Evolutionary conservation across 2,329 filamentous ascomycete genomes (phyloP), one percentile per base, ranked within the genome.

Genomic region (Plenodomus tracheiphilus): DNA sequence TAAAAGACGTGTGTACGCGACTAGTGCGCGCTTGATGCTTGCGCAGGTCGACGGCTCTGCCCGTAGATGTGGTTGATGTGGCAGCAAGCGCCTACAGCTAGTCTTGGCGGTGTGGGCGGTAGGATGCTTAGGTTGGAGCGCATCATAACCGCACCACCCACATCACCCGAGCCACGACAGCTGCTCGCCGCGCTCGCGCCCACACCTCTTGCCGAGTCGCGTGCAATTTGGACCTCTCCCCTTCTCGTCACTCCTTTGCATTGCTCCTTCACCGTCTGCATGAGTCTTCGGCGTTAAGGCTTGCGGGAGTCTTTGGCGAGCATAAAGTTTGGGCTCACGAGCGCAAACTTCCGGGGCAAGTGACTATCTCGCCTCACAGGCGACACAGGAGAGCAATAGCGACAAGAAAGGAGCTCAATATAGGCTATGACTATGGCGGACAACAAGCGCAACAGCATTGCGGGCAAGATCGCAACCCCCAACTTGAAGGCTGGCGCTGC

Each of bases 381-480:
- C 40, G 32, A 46, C 42, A 39, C 8, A 39, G 80, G 79, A 77
- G 74, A 78, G 30, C 34, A 28, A 34, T 22, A 45, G 40, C 28
- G 21, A 16, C 16, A 18, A 22, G 20, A 37, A 79, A 82, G 61
- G 75, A 70, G 44, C 82, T 81, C 73, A 77, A 79, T 58, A 76
- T 17, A 43, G 38, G 51, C 28, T 32, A 42, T 39, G 37, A 58
- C 28, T 50, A 84, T 83, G 81, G 78, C 81, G 39, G 82, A 85
- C 62, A 77, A 69, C 53, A 85, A 85, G 75, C 79, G 82, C 61
- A 80, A 81, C 65, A 79, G 75, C 65, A 69, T 76, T 50, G 76
- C 76, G 57, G 77, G 75, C 35, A 85, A 81, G 74, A 74, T 79
- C 51, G 79, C 77, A 43, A 78, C 78, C 32, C 77, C 79, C 18